Evolutionary conservation across 1,284 basidiomycete genomes (phyloP).

Genomic region (Ganoderma sinense): DNA sequence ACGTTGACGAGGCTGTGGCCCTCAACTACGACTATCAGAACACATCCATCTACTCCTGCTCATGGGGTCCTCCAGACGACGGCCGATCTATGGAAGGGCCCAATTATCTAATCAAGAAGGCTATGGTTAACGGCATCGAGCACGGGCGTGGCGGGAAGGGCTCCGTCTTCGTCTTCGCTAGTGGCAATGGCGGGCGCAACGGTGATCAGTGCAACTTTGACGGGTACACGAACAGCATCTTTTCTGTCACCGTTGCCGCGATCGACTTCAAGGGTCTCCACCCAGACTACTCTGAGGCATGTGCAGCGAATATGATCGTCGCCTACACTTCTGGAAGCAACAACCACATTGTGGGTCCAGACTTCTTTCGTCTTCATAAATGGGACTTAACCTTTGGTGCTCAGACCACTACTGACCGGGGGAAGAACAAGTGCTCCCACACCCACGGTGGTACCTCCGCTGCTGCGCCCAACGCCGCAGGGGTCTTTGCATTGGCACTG

Average conservation of each 20-base stretch:
- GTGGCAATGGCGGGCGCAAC: constrained; percentile 92
- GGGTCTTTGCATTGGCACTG: constrained; percentile 89
- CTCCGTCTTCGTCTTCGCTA: constrained; percentile 96
- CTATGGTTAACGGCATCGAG: constrained; percentile 94
- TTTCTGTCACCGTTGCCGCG: constrained; percentile 94
- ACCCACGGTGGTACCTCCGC: constrained; percentile 97
- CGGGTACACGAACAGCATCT: constrained; percentile 98
- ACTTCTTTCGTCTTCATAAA: constrained; percentile 2
- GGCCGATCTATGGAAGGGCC: constrained; percentile 97
- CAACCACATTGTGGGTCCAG: constrained; percentile 82
- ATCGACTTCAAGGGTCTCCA: constrained; percentile 93
- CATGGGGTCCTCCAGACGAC: constrained; percentile 98
- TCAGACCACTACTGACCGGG: constrained; percentile 95
- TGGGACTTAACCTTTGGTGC: constrained; percentile 11
- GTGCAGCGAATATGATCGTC: constrained; percentile 96
- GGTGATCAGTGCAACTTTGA: constrained; percentile 99
- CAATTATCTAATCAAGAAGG: constrained; percentile 91
- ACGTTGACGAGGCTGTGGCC: constrained; percentile 97
- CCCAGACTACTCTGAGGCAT: constrained; percentile 97
- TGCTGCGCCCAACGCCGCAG: constrained; percentile 95
- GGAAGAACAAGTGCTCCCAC: constrained; percentile 84
- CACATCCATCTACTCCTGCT: constrained; percentile 95
- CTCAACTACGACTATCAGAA: constrained; percentile 95
- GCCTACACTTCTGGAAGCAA: constrained; percentile 97
- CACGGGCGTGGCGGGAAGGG: constrained; percentile 93